These are phyloP conservation scores for Linum tenue DNA, from an alignment of 345 rosid species.

Conservation along the genomic window DNA sequence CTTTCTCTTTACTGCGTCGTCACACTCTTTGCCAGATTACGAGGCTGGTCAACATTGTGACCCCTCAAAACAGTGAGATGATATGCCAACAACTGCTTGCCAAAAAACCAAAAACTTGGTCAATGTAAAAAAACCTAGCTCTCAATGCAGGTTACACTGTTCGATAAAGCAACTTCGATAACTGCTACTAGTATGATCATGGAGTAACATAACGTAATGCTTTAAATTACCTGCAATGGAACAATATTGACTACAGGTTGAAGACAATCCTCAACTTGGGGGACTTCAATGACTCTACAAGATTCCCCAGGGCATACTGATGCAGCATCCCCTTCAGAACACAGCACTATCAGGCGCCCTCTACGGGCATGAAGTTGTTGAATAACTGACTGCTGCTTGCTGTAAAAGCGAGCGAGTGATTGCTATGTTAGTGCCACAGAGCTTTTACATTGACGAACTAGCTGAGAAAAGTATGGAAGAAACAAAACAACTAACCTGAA, in stretches of 20 bases:
- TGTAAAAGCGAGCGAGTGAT: conserved; percentile 18
- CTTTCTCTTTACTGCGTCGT: conserved; percentile 42
- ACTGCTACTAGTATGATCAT: too few relatives aligned
- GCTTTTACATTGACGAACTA: background rate
- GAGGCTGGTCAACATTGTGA: conserved; percentile 82
- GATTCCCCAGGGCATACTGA: conserved; percentile 64
- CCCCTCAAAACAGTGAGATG: conserved; percentile 81
- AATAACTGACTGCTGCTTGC: conserved; percentile 88
- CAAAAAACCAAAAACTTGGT: background rate
- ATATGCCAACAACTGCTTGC: conserved; percentile 66
- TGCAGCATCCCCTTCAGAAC: conserved; percentile 75
- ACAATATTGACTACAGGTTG: conserved; percentile 79
- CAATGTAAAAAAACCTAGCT: background rate
- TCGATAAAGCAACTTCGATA: too few relatives aligned
- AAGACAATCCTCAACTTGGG: conserved; percentile 88
- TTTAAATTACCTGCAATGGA: conserved; percentile 60
- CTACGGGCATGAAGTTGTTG: conserved; percentile 90
- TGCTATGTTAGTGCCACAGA: conserved; percentile 6
- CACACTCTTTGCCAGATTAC: conserved; percentile 88
- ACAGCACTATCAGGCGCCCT: conserved; percentile 76
- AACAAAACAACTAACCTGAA: conserved; percentile 45
- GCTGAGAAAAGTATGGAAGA: background rate
- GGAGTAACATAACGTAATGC: background rate
- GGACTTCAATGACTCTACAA: conserved; percentile 73
- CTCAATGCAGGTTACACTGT: background rate